Conservation (phyloP, 2,329 filamentous ascomycete species). For the Phyllosticta capitalensis region DNA sequence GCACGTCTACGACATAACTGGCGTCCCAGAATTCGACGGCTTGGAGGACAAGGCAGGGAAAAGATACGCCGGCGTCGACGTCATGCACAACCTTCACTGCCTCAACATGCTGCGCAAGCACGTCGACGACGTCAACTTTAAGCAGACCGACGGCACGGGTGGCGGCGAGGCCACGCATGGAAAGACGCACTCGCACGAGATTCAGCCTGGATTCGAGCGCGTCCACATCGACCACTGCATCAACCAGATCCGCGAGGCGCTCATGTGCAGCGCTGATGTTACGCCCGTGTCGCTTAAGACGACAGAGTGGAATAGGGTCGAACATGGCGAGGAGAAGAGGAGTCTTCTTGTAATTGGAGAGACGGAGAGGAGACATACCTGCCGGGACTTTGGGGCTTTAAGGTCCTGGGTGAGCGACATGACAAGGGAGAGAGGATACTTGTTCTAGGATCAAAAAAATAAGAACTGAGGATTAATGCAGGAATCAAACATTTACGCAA, state of each 20-base stretch:
- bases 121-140: slow-evolving; percentile 13
- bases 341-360: neutral
- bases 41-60: neutral
- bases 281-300: slow-evolving; percentile 11
- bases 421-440: neutral
- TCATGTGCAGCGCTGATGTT: slow-evolving; percentile 16
- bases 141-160: neutral
- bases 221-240: slow-evolving; percentile 16
- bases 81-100: slow-evolving; percentile 16
- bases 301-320: neutral
- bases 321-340: neutral
- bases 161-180: neutral
- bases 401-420: neutral
- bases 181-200: neutral
- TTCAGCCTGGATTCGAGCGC: neutral
- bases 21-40: neutral
- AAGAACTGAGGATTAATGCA: too few species aligned
- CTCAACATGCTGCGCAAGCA: slow-evolving; percentile 15
- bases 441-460: too few species aligned
- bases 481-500: too few species aligned
- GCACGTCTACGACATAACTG: neutral
- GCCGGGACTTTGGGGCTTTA: neutral
- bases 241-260: slow-evolving; percentile 14
- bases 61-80: slow-evolving; percentile 9
- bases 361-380: neutral